Conservation (phyloP, 2,329 filamentous ascomycete species). For the Thielaviopsis populi region DNA sequence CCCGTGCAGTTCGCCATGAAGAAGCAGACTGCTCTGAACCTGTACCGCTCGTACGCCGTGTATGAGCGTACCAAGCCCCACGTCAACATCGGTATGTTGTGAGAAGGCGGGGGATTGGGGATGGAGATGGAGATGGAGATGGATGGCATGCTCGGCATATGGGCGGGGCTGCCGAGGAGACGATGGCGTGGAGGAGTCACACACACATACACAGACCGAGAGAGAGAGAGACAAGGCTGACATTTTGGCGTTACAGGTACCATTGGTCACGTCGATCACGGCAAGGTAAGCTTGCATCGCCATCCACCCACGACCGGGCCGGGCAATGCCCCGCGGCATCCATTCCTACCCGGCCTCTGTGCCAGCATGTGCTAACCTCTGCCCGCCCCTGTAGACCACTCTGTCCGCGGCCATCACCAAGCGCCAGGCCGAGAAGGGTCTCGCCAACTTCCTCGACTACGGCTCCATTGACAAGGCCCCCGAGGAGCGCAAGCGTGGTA, state of each 20-base stretch:
- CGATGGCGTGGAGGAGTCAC: not conserved
- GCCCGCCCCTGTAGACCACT: conserved; percentile 54
- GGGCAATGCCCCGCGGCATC: no score
- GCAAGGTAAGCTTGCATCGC: conserved; percentile 52
- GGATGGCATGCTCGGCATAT: not conserved
- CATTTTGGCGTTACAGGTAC: conserved; percentile 44
- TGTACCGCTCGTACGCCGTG: conserved; percentile 49
- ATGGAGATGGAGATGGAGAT: not conserved
- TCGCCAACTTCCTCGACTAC: conserved; percentile 92
- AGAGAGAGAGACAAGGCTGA: conserved; percentile 16
- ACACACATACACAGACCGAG: not conserved
- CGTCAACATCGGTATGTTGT: conserved; percentile 78
- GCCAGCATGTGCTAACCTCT: not conserved
- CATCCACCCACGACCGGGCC: not conserved
- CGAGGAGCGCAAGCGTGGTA: conserved; percentile 99
- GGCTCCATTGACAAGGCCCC: conserved; percentile 97
- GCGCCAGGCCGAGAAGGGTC: conserved; percentile 85
- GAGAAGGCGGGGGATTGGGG: not conserved
- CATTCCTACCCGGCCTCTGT: not conserved
- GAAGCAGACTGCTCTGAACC: conserved; percentile 48
- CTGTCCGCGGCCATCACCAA: conserved; percentile 98
- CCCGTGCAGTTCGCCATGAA: conserved; percentile 59
- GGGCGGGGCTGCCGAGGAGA: not conserved
- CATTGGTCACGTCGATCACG: conserved; percentile 98
- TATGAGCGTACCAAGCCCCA: conserved; percentile 92